Percentiles rank a stretch among this genome's conserved stretches.
These are phyloP conservation scores for Pisolithus microcarpus DNA, from an alignment of 768 basidiomycete genomes.

Conservation along the genomic window DNA sequence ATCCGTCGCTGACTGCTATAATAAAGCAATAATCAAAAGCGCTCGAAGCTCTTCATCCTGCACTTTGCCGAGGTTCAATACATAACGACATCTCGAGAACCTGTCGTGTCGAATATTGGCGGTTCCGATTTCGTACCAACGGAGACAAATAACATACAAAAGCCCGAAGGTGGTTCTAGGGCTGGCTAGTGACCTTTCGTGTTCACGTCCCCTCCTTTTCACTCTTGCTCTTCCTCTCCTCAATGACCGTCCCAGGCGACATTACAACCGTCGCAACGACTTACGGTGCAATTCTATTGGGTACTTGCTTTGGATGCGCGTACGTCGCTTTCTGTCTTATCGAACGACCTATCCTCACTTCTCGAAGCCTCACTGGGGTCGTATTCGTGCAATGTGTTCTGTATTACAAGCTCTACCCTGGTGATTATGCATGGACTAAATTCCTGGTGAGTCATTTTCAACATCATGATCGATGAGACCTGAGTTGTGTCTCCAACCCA, in stretches of 20 bases:
- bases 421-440: constrained; percentile 21
- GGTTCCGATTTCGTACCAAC: constrained; percentile 21
- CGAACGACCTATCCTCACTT: neutral
- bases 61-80: too few species aligned
- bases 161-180: constrained; percentile 2
- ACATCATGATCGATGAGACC: neutral
- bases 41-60: too few species aligned
- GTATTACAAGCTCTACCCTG: constrained; percentile 27
- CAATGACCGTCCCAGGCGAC: constrained; percentile 21
- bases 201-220: constrained; percentile 27
- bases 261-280: constrained; percentile 24
- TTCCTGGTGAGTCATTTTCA: constrained; percentile 14
- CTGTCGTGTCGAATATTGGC: constrained; percentile 7
- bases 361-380: constrained; percentile 23
- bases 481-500: neutral
- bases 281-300: constrained; percentile 26
- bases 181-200: constrained; percentile 16
- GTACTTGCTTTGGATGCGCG: constrained; percentile 25
- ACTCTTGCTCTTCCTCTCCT: neutral
- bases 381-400: constrained; percentile 26
- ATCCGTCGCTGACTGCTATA: too few species aligned
- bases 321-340: constrained; percentile 3
- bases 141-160: constrained; percentile 30
- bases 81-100: constrained; percentile 15
- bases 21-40: too few species aligned